phyloP scores from a whole-genome alignment of 805 yeast genomes.

The Saccharomyces paradoxus region DNA sequence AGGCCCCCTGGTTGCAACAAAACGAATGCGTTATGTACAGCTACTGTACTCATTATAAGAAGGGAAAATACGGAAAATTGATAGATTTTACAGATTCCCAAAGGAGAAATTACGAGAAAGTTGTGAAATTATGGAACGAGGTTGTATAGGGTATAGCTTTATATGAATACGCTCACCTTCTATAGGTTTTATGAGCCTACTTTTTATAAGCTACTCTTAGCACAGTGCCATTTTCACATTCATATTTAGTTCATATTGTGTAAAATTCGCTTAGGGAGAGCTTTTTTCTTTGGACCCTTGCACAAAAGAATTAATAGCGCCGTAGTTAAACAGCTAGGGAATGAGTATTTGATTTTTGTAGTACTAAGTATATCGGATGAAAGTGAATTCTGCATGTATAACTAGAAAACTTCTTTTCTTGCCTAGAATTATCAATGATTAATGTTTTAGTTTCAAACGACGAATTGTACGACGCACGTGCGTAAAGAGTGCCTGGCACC shows the following conservation, averaged over 20 bases:
- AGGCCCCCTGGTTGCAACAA: not conserved
- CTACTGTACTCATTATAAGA: not conserved
- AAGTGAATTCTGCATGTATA: too few relatives aligned
- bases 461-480: not conserved
- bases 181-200: not conserved
- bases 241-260: too few relatives aligned
- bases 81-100: not conserved
- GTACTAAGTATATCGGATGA: too few relatives aligned
- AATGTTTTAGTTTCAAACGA: not conserved
- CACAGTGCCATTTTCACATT: too few relatives aligned
- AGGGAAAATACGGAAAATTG: not conserved
- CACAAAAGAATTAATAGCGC: too few relatives aligned
- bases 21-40: not conserved
- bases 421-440: not conserved
- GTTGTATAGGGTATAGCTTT: not conserved
- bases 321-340: too few relatives aligned
- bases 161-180: not conserved
- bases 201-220: not conserved
- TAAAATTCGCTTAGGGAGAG: too few relatives aligned
- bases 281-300: too few relatives aligned
- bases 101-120: not conserved
- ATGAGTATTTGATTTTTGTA: too few relatives aligned
- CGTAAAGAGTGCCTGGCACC: not conserved
- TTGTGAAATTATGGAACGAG: not conserved
- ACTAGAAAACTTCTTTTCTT: not conserved